A percentile compares a stretch with the other conserved stretches of the same genome.
These are phyloP conservation scores for Fusarium sp. DNA, from an alignment of 2,329 filamentous ascomycete genomes.

Conservation along the genomic window DNA sequence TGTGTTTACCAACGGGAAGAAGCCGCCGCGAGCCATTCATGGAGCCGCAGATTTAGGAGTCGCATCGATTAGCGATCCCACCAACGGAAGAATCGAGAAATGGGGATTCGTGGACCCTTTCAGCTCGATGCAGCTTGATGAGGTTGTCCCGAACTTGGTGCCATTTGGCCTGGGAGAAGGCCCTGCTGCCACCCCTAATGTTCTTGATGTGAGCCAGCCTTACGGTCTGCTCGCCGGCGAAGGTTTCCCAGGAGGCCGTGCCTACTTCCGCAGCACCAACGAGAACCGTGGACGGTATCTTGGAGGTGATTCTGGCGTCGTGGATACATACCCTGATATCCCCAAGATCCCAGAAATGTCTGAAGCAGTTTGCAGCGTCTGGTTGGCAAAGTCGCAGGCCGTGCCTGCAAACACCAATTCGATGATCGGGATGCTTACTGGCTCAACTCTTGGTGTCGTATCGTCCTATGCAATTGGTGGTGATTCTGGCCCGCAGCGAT, in stretches of 20 bases:
- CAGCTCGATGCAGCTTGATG: constrained; percentile 77
- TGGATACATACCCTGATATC: constrained; percentile 73
- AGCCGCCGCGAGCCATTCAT: constrained; percentile 80
- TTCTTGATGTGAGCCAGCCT: constrained; percentile 87
- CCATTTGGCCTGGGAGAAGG: constrained; percentile 82
- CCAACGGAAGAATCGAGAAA: constrained; percentile 74
- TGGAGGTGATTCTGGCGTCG: constrained; percentile 64
- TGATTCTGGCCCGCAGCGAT: constrained; percentile 65
- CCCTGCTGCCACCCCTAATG: constrained; percentile 79
- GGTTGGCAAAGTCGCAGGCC: constrained; percentile 83
- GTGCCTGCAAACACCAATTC: constrained; percentile 77
- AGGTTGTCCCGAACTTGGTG: constrained; percentile 74
- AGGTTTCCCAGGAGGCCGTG: constrained; percentile 81
- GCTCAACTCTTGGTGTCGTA: constrained; percentile 82
- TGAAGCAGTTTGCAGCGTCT: constrained; percentile 79
- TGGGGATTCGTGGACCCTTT: constrained; percentile 84
- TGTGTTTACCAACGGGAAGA: constrained; percentile 75
- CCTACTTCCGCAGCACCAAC: constrained; percentile 76
- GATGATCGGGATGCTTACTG: constrained; percentile 81
- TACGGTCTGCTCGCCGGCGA: constrained; percentile 87
- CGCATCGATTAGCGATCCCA: constrained; percentile 83
- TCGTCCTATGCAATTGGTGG: constrained; percentile 79
- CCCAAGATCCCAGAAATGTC: constrained; percentile 74
- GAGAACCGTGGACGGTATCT: constrained; percentile 82
- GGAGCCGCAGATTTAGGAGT: constrained; percentile 79